Conservation (phyloP, 768 basidiomycete genomes). For the Boletellus ananas region DNA sequence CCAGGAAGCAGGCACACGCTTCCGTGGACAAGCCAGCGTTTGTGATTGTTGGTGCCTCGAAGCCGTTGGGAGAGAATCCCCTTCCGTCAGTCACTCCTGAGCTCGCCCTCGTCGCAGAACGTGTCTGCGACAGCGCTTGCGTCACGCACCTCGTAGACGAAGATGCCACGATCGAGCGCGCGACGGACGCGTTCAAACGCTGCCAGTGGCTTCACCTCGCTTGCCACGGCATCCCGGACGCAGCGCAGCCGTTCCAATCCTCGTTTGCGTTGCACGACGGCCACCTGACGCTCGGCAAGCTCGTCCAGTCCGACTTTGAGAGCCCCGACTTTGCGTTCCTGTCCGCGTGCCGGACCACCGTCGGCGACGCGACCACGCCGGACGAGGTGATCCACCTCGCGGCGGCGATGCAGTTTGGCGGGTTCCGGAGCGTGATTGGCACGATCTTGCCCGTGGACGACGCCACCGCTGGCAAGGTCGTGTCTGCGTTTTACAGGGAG, state of each 20-base stretch:
- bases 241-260: slow-evolving; percentile 11
- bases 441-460: background rate
- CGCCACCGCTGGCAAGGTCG: background rate
- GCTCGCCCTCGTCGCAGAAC: background rate
- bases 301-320: background rate
- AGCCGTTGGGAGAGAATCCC: background rate
- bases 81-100: background rate
- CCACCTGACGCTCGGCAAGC: background rate
- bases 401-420: background rate
- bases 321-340: background rate
- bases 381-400: background rate
- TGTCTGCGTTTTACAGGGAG: background rate
- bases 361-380: background rate
- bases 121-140: background rate
- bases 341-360: background rate
- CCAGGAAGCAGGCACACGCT: background rate
- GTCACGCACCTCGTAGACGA: background rate
- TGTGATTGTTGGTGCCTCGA: background rate
- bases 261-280: slow-evolving; percentile 4
- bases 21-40: background rate
- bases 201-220: slow-evolving; percentile 21
- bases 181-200: background rate
- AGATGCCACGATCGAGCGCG: background rate
- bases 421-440: background rate
- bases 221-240: slow-evolving; percentile 16